Conservation (phyloP, 2,329 filamentous ascomycete genomes). For the Xylaria sp. region DNA sequence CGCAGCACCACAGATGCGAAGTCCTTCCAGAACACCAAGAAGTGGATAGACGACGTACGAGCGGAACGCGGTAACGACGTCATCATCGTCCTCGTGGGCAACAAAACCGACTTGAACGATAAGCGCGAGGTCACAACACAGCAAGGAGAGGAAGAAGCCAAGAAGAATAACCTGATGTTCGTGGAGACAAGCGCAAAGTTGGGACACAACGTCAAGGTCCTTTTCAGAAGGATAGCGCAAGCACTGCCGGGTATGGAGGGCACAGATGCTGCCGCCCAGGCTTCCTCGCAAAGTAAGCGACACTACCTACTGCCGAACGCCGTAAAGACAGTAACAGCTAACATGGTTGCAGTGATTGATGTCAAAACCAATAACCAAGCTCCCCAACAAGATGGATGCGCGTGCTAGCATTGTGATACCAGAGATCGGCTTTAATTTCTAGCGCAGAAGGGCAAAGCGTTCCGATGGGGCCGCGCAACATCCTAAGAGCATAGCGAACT, state of each 20-base stretch:
- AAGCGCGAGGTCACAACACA: constrained; percentile 97
- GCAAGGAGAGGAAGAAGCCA: constrained; percentile 97
- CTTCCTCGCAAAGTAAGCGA: constrained; percentile 78
- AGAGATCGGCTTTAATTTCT: constrained; percentile 14
- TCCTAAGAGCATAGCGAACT: constrained; percentile 49
- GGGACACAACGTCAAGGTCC: constrained; percentile 95
- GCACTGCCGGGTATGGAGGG: constrained; percentile 98
- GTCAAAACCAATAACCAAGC: constrained; percentile 83
- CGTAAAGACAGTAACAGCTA: constrained; percentile 37
- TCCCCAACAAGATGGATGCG: constrained; percentile 77
- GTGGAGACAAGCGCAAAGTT: constrained; percentile 99
- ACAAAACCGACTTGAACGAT: constrained; percentile 99
- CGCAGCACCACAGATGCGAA: constrained; percentile 73
- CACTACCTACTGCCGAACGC: not conserved
- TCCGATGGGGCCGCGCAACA: constrained; percentile 25
- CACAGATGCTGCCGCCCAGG: constrained; percentile 79
- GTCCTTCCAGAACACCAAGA: constrained; percentile 97
- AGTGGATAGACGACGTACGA: constrained; percentile 99
- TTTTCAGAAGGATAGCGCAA: constrained; percentile 98
- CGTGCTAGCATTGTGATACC: constrained; percentile 60
- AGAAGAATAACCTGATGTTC: constrained; percentile 98
- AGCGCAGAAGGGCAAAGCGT: constrained; percentile 27
- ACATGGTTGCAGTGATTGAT: constrained; percentile 78
- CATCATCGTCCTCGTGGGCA: constrained; percentile 97
- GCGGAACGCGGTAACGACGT: constrained; percentile 98